phyloP scores from a whole-genome alignment of 495 filamentous ascomycete genomes.

The Neurospora discreta region DNA sequence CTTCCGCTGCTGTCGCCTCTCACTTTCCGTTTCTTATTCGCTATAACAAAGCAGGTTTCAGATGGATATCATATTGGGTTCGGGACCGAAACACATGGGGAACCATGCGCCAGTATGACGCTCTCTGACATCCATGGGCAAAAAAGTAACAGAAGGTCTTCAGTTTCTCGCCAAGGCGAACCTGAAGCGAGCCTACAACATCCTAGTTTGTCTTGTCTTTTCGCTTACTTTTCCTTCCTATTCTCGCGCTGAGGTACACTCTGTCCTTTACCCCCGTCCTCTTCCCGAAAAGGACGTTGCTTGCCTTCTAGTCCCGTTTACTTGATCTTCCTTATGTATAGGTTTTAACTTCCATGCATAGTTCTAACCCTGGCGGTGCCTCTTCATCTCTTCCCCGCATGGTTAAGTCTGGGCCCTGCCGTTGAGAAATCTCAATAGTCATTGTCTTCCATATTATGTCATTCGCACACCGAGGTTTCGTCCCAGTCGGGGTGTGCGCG shows the following conservation, averaged over 20 bases:
- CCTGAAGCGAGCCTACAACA: not conserved
- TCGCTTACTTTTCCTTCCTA: not conserved
- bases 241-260: not conserved
- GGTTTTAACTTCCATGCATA: not conserved
- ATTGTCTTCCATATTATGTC: not conserved
- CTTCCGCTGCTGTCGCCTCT: not conserved
- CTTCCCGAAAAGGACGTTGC: not conserved
- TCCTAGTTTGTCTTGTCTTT: not conserved
- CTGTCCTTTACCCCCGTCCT: not conserved
- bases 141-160: not conserved
- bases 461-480: not conserved
- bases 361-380: not conserved
- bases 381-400: not conserved
- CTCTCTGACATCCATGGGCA: not conserved
- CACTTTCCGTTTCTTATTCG: not conserved
- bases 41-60: not conserved
- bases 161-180: not conserved
- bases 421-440: not conserved
- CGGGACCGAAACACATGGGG: not conserved
- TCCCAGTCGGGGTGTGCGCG: not conserved
- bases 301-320: not conserved
- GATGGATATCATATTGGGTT: not conserved
- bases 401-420: not conserved
- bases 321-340: not conserved
- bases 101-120: not conserved